Percentiles rank a stretch among this genome's conserved stretches.
Evolutionary conservation across 2,329 filamentous ascomycete genomes (phyloP).

Genomic region (Pseudocercospora fuligena): DNA sequence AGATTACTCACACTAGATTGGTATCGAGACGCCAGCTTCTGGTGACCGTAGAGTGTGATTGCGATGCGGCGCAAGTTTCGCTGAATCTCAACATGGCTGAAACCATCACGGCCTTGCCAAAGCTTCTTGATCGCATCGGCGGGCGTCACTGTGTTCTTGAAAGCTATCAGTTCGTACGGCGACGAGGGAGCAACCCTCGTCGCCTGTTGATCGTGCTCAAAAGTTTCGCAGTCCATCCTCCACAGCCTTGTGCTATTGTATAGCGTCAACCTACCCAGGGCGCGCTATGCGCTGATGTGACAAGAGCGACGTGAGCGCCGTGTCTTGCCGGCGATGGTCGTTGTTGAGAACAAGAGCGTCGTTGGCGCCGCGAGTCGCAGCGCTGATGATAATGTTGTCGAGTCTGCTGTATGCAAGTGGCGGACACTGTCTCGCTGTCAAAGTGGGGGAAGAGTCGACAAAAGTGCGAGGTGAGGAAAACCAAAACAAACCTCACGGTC

Average conservation of each 20-base stretch:
- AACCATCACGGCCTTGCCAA: background rate
- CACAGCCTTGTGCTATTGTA: background rate
- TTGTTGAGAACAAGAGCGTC: background rate
- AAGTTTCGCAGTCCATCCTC: background rate
- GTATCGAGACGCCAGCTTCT: background rate
- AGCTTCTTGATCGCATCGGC: background rate
- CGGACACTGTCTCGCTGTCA: background rate
- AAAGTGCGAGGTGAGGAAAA: background rate
- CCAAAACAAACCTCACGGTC: background rate
- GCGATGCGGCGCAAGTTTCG: background rate
- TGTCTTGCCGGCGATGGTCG: background rate
- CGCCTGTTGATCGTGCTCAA: background rate
- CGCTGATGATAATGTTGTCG: background rate
- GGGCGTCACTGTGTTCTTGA: background rate
- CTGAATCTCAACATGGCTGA: background rate
- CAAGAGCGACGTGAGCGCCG: background rate
- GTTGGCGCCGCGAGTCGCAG: background rate
- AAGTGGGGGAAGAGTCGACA: background rate
- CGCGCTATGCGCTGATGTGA: background rate
- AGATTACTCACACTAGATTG: background rate
- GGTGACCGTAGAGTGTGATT: slow-evolving; percentile 2
- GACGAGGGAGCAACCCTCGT: background rate
- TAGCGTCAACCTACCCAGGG: background rate
- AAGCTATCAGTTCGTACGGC: slow-evolving; percentile 1
- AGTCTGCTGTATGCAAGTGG: background rate